phyloP scores from a whole-genome alignment of 2,329 filamentous ascomycete genomes.

The Cyphellophora attinorum region DNA sequence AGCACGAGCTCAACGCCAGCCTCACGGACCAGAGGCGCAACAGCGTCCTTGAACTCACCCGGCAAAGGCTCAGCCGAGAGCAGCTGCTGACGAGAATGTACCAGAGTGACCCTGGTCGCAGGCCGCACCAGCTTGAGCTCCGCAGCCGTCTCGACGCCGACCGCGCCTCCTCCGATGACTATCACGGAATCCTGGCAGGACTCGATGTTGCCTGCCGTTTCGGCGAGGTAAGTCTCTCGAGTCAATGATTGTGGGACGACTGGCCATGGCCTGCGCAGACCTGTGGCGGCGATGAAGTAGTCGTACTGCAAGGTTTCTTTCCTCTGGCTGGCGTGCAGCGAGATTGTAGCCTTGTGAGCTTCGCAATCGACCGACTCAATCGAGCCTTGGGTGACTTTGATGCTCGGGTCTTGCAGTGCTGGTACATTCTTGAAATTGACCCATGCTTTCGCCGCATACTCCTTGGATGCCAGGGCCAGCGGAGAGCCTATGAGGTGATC shows the following conservation, averaged over 20 bases:
- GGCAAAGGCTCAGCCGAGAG: conserved; percentile 66
- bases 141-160: conserved; percentile 73
- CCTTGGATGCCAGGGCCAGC: conserved; percentile 55
- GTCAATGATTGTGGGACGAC: conserved; percentile 59
- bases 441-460: conserved; percentile 61
- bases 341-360: conserved; percentile 49
- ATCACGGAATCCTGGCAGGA: conserved; percentile 23
- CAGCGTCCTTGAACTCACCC: conserved; percentile 56
- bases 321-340: conserved; percentile 38
- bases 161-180: conserved; percentile 66
- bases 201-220: conserved; percentile 52
- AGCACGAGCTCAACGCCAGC: conserved; percentile 57
- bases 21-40: conserved; percentile 49
- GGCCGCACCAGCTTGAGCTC: conserved; percentile 64
- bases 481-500: conserved; percentile 70
- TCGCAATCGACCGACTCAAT: conserved; percentile 51
- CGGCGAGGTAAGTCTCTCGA: conserved; percentile 53
- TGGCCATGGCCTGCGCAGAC: conserved; percentile 60
- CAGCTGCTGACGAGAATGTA: conserved; percentile 62
- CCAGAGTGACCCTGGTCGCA: conserved; percentile 56
- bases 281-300: conserved; percentile 64
- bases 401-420: conserved; percentile 51
- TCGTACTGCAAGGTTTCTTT: conserved; percentile 47
- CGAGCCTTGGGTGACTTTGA: conserved; percentile 58
- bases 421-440: conserved; percentile 58